Percentiles rank a stretch among this genome's conserved stretches.
Conservation (phyloP, 2,329 filamentous ascomycete genomes). For the Penicillium sp. region DNA sequence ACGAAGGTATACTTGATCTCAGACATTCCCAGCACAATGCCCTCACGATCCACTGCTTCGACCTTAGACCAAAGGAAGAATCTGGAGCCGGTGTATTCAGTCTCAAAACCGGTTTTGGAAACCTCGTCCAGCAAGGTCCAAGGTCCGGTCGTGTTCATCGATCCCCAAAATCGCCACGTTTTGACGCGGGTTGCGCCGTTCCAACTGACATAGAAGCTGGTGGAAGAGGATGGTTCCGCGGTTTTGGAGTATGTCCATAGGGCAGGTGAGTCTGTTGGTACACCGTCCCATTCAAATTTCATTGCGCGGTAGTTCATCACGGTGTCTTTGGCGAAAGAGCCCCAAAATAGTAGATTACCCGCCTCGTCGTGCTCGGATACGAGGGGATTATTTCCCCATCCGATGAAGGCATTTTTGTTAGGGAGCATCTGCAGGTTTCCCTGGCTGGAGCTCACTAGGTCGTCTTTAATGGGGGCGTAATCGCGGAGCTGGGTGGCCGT, state of each 20-base stretch:
- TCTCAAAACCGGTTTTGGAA: constrained; percentile 42
- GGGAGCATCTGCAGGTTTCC: constrained; percentile 42
- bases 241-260: constrained; percentile 41
- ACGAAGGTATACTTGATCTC: constrained; percentile 38
- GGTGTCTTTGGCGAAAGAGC: constrained; percentile 32
- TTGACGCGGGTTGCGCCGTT: constrained; percentile 43
- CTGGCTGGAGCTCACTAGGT: constrained; percentile 39
- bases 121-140: constrained; percentile 32
- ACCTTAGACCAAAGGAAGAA: constrained; percentile 37
- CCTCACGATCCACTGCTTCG: constrained; percentile 37
- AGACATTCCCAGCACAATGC: constrained; percentile 35
- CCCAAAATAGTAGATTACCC: constrained; percentile 42
- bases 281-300: constrained; percentile 45
- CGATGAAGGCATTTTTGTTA: constrained; percentile 41
- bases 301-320: constrained; percentile 46
- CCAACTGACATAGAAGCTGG: constrained; percentile 43
- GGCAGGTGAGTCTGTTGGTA: constrained; percentile 43
- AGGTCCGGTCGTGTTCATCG: constrained; percentile 32
- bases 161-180: constrained; percentile 39
- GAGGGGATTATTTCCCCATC: constrained; percentile 46
- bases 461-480: constrained; percentile 27
- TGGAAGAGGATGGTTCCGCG: constrained; percentile 26
- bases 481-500: constrained; percentile 38
- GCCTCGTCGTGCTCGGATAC: constrained; percentile 42
- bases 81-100: constrained; percentile 30